Evolutionary conservation across 805 yeast species (phyloP).

Genomic region (Scheffersomyces lignosus): DNA sequence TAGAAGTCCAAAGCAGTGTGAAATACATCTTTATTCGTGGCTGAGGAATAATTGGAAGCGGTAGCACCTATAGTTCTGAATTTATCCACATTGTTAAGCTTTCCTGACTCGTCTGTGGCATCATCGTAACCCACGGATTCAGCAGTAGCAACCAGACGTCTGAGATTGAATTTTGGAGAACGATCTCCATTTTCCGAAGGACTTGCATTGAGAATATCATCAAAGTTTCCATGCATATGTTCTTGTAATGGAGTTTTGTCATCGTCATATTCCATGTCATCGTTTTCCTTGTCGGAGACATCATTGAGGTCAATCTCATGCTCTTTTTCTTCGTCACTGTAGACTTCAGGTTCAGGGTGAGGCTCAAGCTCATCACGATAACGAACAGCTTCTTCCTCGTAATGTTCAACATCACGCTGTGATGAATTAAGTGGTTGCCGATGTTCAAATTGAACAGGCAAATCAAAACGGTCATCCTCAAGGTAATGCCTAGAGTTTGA

Average conservation of each 20-base stretch:
- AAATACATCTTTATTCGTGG: conserved; percentile 20
- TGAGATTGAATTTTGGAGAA: conserved; percentile 20
- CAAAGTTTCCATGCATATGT: too few species aligned
- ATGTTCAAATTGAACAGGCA: too few species aligned
- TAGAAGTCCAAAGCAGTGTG: conserved; percentile 24
- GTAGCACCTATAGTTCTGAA: conserved; percentile 17
- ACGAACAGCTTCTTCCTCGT: too few species aligned
- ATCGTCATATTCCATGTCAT: too few species aligned
- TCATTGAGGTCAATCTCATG: not conserved
- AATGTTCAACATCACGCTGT: too few species aligned
- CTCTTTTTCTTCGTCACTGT: conserved; percentile 3
- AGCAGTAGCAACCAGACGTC: conserved; percentile 5
- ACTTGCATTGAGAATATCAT: not conserved
- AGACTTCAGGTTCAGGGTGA: too few species aligned
- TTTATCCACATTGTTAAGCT: conserved; percentile 14
- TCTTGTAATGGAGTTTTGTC: not conserved
- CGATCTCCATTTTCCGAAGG: not conserved
- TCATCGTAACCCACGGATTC: conserved; percentile 15
- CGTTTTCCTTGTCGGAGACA: too few species aligned
- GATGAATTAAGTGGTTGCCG: too few species aligned
- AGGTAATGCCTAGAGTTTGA: too few species aligned
- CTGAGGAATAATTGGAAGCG: conserved; percentile 11
- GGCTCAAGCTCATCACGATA: too few species aligned
- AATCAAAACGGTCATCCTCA: too few species aligned
- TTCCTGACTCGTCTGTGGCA: conserved; percentile 7